phyloP scores from a whole-genome alignment of 495 filamentous ascomycete genomes.

The Poronia punctata region DNA sequence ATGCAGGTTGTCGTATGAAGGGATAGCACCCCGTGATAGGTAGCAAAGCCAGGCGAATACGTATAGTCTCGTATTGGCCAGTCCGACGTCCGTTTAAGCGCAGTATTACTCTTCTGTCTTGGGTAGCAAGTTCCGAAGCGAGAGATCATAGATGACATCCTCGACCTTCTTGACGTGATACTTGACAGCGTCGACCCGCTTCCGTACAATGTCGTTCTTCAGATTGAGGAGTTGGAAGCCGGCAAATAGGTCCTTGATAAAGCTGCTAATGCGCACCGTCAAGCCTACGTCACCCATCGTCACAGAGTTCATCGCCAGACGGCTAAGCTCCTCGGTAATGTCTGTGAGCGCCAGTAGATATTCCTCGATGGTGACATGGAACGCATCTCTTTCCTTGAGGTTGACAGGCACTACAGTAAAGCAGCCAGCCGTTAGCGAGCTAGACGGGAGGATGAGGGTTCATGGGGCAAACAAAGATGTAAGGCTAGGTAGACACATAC shows the following conservation, averaged over 20 bases:
- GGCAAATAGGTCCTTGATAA: constrained; percentile 91
- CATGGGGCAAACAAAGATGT: too few species aligned
- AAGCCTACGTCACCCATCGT: constrained; percentile 82
- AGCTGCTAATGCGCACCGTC: constrained; percentile 77
- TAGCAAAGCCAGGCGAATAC: background rate
- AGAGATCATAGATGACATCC: constrained; percentile 94
- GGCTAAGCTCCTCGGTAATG: constrained; percentile 84
- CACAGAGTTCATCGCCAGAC: constrained; percentile 92
- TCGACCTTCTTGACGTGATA: constrained; percentile 97
- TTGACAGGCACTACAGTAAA: constrained; percentile 75
- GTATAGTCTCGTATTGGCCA: constrained; percentile 16
- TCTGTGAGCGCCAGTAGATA: constrained; percentile 82
- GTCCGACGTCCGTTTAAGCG: too few species aligned
- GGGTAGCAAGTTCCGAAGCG: constrained; percentile 76
- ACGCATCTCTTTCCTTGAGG: constrained; percentile 79
- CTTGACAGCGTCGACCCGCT: constrained; percentile 87
- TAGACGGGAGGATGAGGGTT: too few species aligned
- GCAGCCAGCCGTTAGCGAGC: too few species aligned
- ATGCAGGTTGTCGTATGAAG: too few species aligned
- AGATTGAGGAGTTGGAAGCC: constrained; percentile 95
- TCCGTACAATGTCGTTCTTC: constrained; percentile 88
- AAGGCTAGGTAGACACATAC: too few species aligned
- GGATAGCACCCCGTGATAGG: too few species aligned
- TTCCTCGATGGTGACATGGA: constrained; percentile 95
- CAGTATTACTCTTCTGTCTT: constrained; percentile 9